Conservation (phyloP, 208 protist genomes). For the Acanthamoeba royreba region DNA sequence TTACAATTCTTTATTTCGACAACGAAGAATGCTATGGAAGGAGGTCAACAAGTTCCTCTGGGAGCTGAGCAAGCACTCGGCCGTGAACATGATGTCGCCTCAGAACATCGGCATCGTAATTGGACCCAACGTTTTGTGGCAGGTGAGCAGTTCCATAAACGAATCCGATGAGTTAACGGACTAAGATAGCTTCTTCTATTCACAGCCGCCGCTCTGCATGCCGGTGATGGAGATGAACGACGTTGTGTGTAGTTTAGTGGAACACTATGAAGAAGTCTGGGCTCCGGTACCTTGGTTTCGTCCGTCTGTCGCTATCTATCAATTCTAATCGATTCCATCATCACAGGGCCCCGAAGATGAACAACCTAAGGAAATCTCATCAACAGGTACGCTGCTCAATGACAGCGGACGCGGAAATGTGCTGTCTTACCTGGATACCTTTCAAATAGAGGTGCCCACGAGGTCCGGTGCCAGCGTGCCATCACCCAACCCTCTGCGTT, state of each 20-base stretch:
- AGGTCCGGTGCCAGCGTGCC: background rate
- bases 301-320: background rate
- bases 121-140: constrained; percentile 40
- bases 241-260: background rate
- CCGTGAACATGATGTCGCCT: constrained; percentile 44
- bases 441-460: too few relatives aligned
- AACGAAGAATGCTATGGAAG: too few relatives aligned
- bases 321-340: background rate
- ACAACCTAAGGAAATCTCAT: background rate
- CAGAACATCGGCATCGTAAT: constrained; percentile 53
- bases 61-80: background rate
- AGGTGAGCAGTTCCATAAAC: background rate
- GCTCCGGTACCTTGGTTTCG: background rate
- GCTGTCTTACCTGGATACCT: too few relatives aligned
- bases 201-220: constrained; percentile 34
- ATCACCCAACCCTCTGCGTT: background rate
- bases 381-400: background rate
- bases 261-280: constrained; percentile 33
- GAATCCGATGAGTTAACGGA: too few relatives aligned
- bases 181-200: too few relatives aligned
- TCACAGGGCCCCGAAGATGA: constrained; percentile 28
- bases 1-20: too few relatives aligned
- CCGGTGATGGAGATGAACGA: constrained; percentile 48
- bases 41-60: constrained; percentile 42
- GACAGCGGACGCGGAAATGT: background rate